Percentiles rank a stretch among this genome's conserved stretches.
Conservation (phyloP, 2,329 filamentous ascomycete species). For the Aspergillus sergii region DNA sequence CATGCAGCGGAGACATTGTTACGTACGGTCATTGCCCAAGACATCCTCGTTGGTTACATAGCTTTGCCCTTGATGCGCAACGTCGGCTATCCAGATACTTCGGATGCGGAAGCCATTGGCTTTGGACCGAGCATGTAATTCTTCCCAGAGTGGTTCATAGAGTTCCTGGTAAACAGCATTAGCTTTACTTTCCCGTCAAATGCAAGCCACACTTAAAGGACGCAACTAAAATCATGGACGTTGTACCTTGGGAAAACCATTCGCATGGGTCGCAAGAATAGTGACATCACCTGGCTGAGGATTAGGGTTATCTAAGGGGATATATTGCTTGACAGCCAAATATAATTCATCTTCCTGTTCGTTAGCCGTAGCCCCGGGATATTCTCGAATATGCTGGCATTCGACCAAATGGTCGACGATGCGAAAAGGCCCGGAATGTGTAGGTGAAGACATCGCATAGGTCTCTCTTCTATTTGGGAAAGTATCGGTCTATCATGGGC, state of each 20-base stretch:
- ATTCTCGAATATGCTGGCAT: constrained; percentile 80
- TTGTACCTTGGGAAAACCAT: constrained; percentile 83
- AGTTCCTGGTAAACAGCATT: constrained; percentile 64
- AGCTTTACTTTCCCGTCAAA: constrained; percentile 1
- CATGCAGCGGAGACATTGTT: not conserved
- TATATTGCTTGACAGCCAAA: constrained; percentile 85
- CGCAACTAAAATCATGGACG: not conserved
- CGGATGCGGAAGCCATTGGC: constrained; percentile 69
- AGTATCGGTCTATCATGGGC: not conserved
- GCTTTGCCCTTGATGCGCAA: constrained; percentile 81
- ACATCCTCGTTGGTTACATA: constrained; percentile 73
- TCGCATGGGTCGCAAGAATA: constrained; percentile 84
- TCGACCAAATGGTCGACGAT: constrained; percentile 74
- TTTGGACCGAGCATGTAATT: constrained; percentile 65
- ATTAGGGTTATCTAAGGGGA: constrained; percentile 67
- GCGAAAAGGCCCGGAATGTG: constrained; percentile 54
- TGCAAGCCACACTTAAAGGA: not conserved
- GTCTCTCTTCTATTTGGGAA: not conserved
- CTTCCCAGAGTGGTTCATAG: constrained; percentile 90
- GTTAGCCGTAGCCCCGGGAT: constrained; percentile 69
- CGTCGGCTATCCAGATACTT: constrained; percentile 86
- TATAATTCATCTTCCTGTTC: constrained; percentile 74
- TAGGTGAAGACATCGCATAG: constrained; percentile 31
- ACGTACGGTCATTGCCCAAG: constrained; percentile 81
- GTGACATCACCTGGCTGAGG: constrained; percentile 78